Conservation (phyloP, 306 rosid species). For the Oxytropis ochrocephala region DNA sequence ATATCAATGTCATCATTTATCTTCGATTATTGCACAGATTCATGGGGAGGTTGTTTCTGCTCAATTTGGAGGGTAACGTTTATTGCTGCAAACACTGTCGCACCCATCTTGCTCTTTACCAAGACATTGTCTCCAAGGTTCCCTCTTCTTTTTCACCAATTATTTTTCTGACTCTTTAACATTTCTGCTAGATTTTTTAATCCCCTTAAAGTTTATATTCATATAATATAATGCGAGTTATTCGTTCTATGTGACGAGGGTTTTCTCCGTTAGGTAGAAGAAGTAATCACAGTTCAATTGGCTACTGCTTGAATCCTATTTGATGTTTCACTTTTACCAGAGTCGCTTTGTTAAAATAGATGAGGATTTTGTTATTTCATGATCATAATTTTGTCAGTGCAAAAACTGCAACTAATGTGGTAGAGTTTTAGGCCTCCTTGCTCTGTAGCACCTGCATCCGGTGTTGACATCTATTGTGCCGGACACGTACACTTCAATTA, state of each 20-base stretch:
- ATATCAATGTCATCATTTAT: neutral
- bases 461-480: no score
- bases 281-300: neutral
- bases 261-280: neutral
- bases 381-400: neutral
- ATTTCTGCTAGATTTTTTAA: neutral
- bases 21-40: conserved; percentile 1
- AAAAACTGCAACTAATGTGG: neutral
- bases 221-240: neutral
- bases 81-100: conserved; percentile 79
- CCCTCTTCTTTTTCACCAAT: neutral
- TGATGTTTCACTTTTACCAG: conserved; percentile 6
- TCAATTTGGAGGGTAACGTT: conserved; percentile 69
- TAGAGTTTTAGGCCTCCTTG: neutral
- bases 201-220: neutral
- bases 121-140: conserved; percentile 72
- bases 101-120: conserved; percentile 65
- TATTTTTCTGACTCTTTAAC: neutral
- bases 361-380: neutral
- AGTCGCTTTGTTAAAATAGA: neutral
- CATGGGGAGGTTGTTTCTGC: conserved; percentile 79
- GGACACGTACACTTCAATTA: no score
- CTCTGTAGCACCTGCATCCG: no score
- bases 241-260: neutral
- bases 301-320: neutral